Evolutionary conservation across 345 rosid species (phyloP).

Genomic region (Brassica cretica): DNA sequence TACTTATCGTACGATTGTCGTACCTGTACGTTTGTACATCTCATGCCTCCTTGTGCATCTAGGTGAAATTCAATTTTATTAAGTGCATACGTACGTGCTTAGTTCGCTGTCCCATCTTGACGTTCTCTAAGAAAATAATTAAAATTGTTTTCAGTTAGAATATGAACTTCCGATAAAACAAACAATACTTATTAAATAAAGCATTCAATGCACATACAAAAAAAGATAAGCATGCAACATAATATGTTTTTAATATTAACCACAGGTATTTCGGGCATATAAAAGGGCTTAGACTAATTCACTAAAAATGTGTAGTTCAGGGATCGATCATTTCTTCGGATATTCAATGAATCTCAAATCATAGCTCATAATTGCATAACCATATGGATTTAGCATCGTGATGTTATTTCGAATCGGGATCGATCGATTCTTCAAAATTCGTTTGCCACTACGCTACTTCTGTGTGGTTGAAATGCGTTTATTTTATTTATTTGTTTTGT

Average conservation of each 20-base stretch:
- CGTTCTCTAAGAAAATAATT: neutral
- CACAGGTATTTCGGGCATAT: too few species aligned
- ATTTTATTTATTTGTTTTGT: neutral
- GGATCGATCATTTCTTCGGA: too few species aligned
- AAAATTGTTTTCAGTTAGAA: neutral
- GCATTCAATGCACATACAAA: neutral
- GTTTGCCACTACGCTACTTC: too few species aligned
- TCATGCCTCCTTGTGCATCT: neutral
- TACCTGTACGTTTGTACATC: neutral
- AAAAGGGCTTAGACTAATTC: too few species aligned
- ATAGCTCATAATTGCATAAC: too few species aligned
- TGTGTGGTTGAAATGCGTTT: too few species aligned
- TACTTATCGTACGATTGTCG: too few species aligned
- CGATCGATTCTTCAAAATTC: too few species aligned
- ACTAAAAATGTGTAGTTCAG: too few species aligned
- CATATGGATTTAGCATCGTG: too few species aligned
- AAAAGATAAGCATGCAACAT: neutral
- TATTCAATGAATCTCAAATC: too few species aligned
- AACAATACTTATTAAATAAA: neutral
- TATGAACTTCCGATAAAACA: neutral
- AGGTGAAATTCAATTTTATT: neutral
- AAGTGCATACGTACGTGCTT: conserved; percentile 16
- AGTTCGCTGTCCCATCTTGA: conserved; percentile 18
- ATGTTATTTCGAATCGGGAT: too few species aligned
- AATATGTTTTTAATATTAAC: neutral